Evolutionary conservation across 2,329 filamentous ascomycete genomes (phyloP), one percentile per base, ranked within the genome.

Genomic region (Diaporthe sp.): DNA sequence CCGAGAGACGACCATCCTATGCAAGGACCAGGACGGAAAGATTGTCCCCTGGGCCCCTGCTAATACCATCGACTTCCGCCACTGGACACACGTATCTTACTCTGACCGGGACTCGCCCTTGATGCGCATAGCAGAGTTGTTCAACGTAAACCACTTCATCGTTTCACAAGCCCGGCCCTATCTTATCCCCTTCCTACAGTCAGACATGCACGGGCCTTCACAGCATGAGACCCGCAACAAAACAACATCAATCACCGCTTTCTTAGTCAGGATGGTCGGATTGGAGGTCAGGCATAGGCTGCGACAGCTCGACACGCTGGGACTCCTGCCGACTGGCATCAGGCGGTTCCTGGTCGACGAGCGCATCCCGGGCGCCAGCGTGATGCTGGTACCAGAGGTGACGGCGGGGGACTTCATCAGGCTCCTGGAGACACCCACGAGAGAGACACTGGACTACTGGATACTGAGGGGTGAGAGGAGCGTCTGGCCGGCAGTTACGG

Each of bases 91-190:
- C 74, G 88, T 89, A 27, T 90, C 88, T 9, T 92, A 93, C 81
- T 88, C 88, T 55, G 92, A 94, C 76, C 91, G 91, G 55, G 92
- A 90, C 79, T 88, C 88, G 0, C 89, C 89, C 2, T 88, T 97
- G 1, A 88, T 91, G 71, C 90, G 94, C 51, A 92, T 97, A 39
- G 91, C 93, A 9, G 93, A 96, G 83, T 89, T 96, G 15, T 97
- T 97, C 88, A 97, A 97, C 81, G 94, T 97, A 70, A 97, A 98
- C 81, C 96, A 98, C 85, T 98, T 97, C 84, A 95, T 98, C 77
- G 92, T 98, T 77, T 97, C 94, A 77, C 96, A 98, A 85, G 95
- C 96, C 0, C 90, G 96, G 4, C 96, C 96, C 0, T 98, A 97
- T 82, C 87, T 98, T 22, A 92, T 96, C 37, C 96, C 96, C 0